Base-by-base conservation (phyloP, 2,329 filamentous ascomycete genomes). In the Talaromyces sp. region DNA sequence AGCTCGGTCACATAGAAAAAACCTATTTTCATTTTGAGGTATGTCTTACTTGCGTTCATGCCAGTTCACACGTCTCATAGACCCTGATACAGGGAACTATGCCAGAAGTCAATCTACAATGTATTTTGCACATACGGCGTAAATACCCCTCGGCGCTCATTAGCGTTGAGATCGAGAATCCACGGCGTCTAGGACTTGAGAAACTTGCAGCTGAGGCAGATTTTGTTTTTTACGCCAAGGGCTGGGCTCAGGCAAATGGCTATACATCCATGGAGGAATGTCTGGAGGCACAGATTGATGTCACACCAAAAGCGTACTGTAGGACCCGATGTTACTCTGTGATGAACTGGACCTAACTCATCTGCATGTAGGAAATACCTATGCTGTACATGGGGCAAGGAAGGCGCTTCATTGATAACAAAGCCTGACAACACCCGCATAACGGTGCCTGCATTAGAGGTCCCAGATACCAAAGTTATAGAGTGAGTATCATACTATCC, bases 11-110 rank as follows among this genome's bases (percentile, higher is more conserved):
- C 6, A 25, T 63, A n/a, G 50, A 66, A 8, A 65, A 72, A 36
- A 63, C 61, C 6, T 89, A 85, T 86, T 88, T 84, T 75, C 88
- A 91, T 75, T 90, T 89, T 64, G 87, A 90, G 78, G 85, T 84
- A 68, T 66, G 74, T 59, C 53, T 59, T 61, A 37, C 36, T 28
- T 4, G 17, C 15, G 25, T 2, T 10, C 56, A 15, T 11, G 17
- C 35, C 15, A 40, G 51, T 51, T 17, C 35, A 55, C 35, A 39
- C 37, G 5, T 19, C 48, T 60, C 22, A 39, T 52, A n/a, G 36
- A 51, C 59, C 59, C 57, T 56, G 33, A 59, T 59, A 25, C 58
- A 78, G 83, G 88, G 88, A 60, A 83, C 87, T 56, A 82, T 84
- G 57, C 84, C 85, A 39, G 79, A 83, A 45, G 82, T 84, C 50